A percentile compares a stretch with the other conserved stretches of the same genome.
These are phyloP conservation scores for Hemileia vastatrix DNA, from an alignment of 1,284 basidiomycete genomes.

Conservation along the genomic window DNA sequence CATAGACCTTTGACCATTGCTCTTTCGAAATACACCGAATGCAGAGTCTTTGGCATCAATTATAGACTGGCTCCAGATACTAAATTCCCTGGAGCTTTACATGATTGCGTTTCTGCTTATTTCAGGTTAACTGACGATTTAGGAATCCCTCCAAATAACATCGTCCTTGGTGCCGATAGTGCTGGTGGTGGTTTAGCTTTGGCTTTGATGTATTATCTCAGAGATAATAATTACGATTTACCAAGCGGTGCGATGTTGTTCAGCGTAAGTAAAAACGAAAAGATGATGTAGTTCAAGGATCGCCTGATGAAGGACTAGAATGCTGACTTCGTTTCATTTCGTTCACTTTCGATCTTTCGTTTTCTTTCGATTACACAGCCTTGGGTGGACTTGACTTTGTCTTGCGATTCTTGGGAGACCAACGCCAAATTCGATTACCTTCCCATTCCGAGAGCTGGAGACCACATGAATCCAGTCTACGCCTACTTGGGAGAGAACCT, in stretches of 20 bases:
- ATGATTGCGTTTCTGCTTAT: constrained; percentile 79
- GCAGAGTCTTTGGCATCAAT: constrained; percentile 87
- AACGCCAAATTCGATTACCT: constrained; percentile 57
- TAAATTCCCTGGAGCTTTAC: constrained; percentile 80
- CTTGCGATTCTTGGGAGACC: constrained; percentile 93
- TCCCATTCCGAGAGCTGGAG: constrained; percentile 45
- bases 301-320: background rate
- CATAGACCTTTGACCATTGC: constrained; percentile 86
- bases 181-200: constrained; percentile 82
- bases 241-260: constrained; percentile 42
- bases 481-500: constrained; percentile 78
- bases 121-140: constrained; percentile 78
- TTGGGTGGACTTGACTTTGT: constrained; percentile 70
- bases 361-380: constrained; percentile 47
- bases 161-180: constrained; percentile 56
- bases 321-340: constrained; percentile 1
- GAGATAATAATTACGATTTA: no score
- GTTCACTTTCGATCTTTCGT: background rate
- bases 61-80: constrained; percentile 96
- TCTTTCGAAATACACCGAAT: constrained; percentile 76
- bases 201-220: constrained; percentile 79
- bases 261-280: constrained; percentile 16
- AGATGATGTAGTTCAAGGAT: background rate
- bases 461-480: constrained; percentile 86
- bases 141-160: constrained; percentile 77